These are phyloP conservation scores for Ramichloridium luteum DNA, from an alignment of 2,329 filamentous ascomycete species.

Conservation along the genomic window DNA sequence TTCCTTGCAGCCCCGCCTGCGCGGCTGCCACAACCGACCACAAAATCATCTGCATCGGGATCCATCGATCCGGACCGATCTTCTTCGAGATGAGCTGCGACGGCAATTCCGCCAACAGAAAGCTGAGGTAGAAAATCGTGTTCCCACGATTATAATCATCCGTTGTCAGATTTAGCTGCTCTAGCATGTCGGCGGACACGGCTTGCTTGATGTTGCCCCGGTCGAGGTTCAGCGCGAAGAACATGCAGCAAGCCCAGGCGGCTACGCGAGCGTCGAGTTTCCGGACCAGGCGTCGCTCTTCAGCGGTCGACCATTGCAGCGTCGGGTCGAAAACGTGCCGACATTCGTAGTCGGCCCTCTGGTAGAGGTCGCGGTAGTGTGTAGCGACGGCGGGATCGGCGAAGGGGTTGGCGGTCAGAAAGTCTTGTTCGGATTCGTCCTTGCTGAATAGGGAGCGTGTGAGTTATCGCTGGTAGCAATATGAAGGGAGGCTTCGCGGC, in stretches of 20 bases:
- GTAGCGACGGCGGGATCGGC: constrained; percentile 40
- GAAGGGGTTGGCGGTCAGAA: constrained; percentile 28
- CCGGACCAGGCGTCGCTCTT: constrained; percentile 28
- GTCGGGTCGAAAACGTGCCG: constrained; percentile 37
- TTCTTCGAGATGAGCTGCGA: constrained; percentile 37
- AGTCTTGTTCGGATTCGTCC: background rate
- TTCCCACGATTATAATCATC: constrained; percentile 23
- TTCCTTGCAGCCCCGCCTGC: constrained; percentile 22
- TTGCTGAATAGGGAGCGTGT: too few relatives aligned
- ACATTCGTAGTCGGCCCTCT: constrained; percentile 41
- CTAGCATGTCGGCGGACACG: constrained; percentile 17
- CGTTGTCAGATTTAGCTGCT: constrained; percentile 17
- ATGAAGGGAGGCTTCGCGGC: too few relatives aligned
- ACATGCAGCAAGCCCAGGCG: constrained; percentile 20
- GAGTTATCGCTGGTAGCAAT: too few relatives aligned
- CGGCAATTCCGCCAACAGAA: constrained; percentile 30
- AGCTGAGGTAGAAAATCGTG: constrained; percentile 17
- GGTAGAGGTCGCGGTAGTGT: constrained; percentile 44
- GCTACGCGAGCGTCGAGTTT: constrained; percentile 17
- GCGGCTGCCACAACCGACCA: constrained; percentile 37
- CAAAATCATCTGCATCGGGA: constrained; percentile 29
- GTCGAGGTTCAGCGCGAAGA: constrained; percentile 18
- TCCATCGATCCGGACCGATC: constrained; percentile 34
- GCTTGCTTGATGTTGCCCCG: constrained; percentile 21
- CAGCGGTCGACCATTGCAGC: constrained; percentile 33